Conservation (phyloP, 129 eudicot species). For the Scalesia atractyloides region DNA sequence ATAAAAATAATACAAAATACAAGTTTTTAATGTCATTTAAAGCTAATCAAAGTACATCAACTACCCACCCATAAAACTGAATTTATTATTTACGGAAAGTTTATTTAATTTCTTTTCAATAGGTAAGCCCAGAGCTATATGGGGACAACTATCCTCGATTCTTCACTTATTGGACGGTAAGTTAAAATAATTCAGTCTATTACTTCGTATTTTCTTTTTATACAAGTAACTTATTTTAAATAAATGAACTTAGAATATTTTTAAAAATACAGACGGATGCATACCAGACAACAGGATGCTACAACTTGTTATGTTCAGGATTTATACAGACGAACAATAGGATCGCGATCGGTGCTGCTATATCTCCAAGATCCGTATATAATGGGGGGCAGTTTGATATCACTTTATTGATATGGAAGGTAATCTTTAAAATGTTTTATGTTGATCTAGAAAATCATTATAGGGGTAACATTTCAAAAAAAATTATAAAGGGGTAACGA, state of each 20-base stretch:
- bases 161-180: slow-evolving; percentile 98
- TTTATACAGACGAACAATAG: slow-evolving; percentile 80
- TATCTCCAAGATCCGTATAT: slow-evolving; percentile 82
- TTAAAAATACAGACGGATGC: slow-evolving; percentile 70
- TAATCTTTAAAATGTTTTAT: slow-evolving; percentile 14
- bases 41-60: slow-evolving; percentile 51
- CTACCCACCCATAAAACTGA: slow-evolving; percentile 45
- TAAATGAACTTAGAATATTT: background rate
- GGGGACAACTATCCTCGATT: slow-evolving; percentile 93
- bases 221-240: background rate
- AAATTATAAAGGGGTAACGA: too few relatives aligned
- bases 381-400: slow-evolving; percentile 91
- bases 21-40: slow-evolving; percentile 41
- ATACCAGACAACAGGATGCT: slow-evolving; percentile 91
- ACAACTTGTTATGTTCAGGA: slow-evolving; percentile 95
- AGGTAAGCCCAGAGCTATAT: slow-evolving; percentile 97
- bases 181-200: slow-evolving; percentile 16
- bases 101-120: slow-evolving; percentile 31
- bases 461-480: too few relatives aligned
- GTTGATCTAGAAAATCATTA: too few relatives aligned
- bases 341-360: slow-evolving; percentile 90
- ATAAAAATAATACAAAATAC: slow-evolving; percentile 20
- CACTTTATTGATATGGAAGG: slow-evolving; percentile 90
- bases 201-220: background rate
- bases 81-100: slow-evolving; percentile 31